Conservation (phyloP, 805 yeast genomes). For the Yarrowia yakushimensis region DNA sequence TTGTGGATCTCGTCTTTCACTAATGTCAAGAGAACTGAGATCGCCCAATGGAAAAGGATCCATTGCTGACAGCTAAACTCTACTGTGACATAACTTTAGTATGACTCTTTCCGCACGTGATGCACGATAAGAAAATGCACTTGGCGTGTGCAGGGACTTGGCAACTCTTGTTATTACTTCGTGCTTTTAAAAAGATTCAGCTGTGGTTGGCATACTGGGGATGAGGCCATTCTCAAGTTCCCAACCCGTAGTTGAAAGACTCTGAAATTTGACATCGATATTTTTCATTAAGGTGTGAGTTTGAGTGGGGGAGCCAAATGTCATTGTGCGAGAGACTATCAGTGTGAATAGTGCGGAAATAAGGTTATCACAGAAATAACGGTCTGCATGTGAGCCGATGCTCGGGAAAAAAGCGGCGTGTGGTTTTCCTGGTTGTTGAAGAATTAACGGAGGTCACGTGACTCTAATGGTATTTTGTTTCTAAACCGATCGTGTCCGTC, state of each 20-base stretch:
- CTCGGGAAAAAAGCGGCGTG: neutral
- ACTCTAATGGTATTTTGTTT: neutral
- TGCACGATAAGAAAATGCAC: neutral
- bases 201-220: no score
- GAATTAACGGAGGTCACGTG: neutral
- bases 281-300: neutral
- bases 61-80: constrained; percentile 24
- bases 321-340: neutral
- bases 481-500: neutral
- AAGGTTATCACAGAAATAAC: neutral
- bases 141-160: neutral
- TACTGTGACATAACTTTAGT: constrained; percentile 11
- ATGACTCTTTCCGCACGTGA: constrained; percentile 24
- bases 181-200: no score
- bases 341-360: neutral
- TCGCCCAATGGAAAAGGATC: constrained; percentile 15
- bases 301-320: neutral
- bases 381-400: neutral
- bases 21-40: constrained; percentile 10
- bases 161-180: neutral
- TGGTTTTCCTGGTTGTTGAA: neutral
- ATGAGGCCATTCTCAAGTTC: neutral
- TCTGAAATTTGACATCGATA: neutral
- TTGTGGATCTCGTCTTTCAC: neutral
- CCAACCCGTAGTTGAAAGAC: neutral